Evolutionary conservation across 306 rosid species (phyloP).

Genomic region (Benincasa hispida): DNA sequence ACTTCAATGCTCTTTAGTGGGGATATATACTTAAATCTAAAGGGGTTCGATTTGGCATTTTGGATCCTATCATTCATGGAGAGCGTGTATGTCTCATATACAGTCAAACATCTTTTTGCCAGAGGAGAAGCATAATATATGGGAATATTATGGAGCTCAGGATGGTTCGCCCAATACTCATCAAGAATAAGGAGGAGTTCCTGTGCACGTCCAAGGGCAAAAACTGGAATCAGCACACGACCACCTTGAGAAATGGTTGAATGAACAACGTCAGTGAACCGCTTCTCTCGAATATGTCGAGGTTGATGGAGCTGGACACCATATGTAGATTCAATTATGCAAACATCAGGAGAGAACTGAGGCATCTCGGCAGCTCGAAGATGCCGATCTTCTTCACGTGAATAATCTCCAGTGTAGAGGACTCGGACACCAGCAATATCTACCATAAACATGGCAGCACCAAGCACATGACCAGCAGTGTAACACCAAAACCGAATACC

Average conservation of each 20-base stretch:
- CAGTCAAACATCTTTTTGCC: slow-evolving; percentile 80
- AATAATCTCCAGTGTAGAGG: slow-evolving; percentile 93
- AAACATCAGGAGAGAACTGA: slow-evolving; percentile 82
- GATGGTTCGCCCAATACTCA: slow-evolving; percentile 92
- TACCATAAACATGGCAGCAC: slow-evolving; percentile 99
- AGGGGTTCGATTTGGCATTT: slow-evolving; percentile 91
- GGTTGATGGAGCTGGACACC: slow-evolving; percentile 98
- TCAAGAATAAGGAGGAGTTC: slow-evolving; percentile 90
- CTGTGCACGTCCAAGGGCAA: slow-evolving; percentile 94
- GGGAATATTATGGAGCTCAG: slow-evolving; percentile 79
- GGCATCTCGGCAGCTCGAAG: slow-evolving; percentile 97
- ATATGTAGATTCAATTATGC: slow-evolving; percentile 90
- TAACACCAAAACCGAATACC: slow-evolving; percentile 98
- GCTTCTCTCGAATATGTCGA: slow-evolving; percentile 69
- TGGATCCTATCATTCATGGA: slow-evolving; percentile 93
- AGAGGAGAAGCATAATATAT: slow-evolving; percentile 96
- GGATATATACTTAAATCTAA: slow-evolving; percentile 63
- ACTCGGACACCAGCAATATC: slow-evolving; percentile 91
- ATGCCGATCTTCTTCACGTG: slow-evolving; percentile 96
- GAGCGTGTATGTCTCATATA: slow-evolving; percentile 86
- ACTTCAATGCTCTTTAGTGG: slow-evolving; percentile 74
- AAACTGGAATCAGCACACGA: slow-evolving; percentile 83
- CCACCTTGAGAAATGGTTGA: slow-evolving; percentile 88
- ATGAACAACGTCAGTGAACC: slow-evolving; percentile 84
- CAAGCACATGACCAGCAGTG: slow-evolving; percentile 95